Evolutionary conservation across 345 rosid genomes (phyloP), one percentile per base, ranked within the genome.

Genomic region (Corchorus olitorius): DNA sequence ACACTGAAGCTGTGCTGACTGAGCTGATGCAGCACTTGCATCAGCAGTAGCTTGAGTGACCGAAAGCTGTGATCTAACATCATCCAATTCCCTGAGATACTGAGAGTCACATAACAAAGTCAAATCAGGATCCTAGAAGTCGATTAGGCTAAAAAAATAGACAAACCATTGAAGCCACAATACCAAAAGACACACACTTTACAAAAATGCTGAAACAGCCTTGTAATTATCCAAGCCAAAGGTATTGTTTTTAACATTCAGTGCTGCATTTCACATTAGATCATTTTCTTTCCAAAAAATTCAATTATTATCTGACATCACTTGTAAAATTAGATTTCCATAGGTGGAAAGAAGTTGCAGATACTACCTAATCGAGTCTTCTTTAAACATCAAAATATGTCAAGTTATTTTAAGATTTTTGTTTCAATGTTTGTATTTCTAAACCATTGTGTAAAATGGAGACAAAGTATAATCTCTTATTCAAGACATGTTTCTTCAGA

Each of bases 11-110:
- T 92, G 90, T 1, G 89, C 92, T 39, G 94, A 84, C 75, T 89
- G 88, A n/a, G 99, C 97, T 3, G 97, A 92, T 70, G 88, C 81
- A 65, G 91, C 92, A 81, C 92, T 93, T 76, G 86, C 88, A 75
- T 92, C 92, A 22, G 97, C 96, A n/a, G 92, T 89, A 63, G 89
- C 91, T 72, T 84, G 87, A 61, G 97, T 83, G 68, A 81, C 83
- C 72, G 81, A 84, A 75, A 96, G 86, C 81, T 93, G 93, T 34
- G 86, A 87, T 84, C 85, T 86, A 46, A 92, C 86, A 72, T 74
- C 89, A 79, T 88, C 90, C 83, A 91, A 59, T 77, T 90, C 93
- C 82, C 78, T 76, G 20, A 89, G 81, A 83, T 83, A 89, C 99
- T 95, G 90, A 75, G 58, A 74, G 62, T 46, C 35, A 69, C 75